phyloP scores from a whole-genome alignment of 2,329 filamentous ascomycete genomes.

The Cadophora malorum region DNA sequence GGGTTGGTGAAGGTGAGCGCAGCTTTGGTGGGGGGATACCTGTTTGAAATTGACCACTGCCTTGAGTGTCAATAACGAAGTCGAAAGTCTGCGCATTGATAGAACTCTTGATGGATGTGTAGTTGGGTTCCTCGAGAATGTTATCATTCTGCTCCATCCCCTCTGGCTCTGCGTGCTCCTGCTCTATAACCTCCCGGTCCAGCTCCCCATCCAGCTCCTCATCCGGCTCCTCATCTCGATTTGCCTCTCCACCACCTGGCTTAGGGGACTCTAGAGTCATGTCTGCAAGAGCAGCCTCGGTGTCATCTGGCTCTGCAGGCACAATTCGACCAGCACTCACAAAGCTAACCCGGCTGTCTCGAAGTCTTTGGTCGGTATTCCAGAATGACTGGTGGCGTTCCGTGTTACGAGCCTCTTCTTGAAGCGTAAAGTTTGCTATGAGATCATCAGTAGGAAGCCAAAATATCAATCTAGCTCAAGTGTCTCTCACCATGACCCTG shows the following conservation, averaged over 20 bases:
- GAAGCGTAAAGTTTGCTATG: slow-evolving; percentile 48
- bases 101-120: background rate
- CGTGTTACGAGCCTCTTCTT: slow-evolving; percentile 64
- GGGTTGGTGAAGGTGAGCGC: slow-evolving; percentile 46
- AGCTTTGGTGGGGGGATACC: slow-evolving; percentile 44
- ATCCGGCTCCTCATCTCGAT: slow-evolving; percentile 18
- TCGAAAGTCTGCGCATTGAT: background rate
- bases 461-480: background rate
- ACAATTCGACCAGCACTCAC: slow-evolving; percentile 62
- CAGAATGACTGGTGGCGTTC: slow-evolving; percentile 55
- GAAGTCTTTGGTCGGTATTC: slow-evolving; percentile 56
- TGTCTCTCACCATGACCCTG: slow-evolving; percentile 32
- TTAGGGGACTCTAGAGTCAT: slow-evolving; percentile 32
- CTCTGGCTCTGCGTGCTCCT: background rate
- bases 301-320: slow-evolving; percentile 39
- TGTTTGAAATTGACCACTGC: slow-evolving; percentile 41
- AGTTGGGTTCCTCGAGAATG: background rate
- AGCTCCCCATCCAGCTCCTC: slow-evolving; percentile 10
- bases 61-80: slow-evolving; percentile 48
- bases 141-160: background rate
- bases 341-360: slow-evolving; percentile 63
- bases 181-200: background rate
- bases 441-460: background rate
- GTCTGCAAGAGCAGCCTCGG: slow-evolving; percentile 42
- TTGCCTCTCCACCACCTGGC: background rate